Evolutionary conservation across 1,284 basidiomycete species (phyloP).

Genomic region (Pterulicium gracile): DNA sequence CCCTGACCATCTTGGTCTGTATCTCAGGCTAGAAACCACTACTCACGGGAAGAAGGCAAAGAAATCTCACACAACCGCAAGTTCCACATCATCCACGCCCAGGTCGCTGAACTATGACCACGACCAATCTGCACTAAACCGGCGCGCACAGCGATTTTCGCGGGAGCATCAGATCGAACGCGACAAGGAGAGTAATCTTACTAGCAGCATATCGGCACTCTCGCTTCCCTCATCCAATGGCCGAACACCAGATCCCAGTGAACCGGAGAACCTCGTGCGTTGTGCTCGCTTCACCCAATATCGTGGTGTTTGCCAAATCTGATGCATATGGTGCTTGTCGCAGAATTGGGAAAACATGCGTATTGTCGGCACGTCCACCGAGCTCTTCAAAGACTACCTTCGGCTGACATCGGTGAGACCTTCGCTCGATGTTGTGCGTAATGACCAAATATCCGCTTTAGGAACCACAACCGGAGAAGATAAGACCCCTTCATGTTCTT

Average conservation of each 20-base stretch:
- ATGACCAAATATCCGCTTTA: conserved; percentile 20
- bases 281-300: too few relatives aligned
- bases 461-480: conserved; percentile 93
- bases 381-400: conserved; percentile 93
- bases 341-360: conserved; percentile 90
- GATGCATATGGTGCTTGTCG: too few relatives aligned
- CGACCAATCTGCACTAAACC: not conserved
- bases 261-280: too few relatives aligned
- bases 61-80: not conserved
- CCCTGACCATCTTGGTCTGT: not conserved
- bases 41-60: not conserved
- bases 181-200: conserved; percentile 15
- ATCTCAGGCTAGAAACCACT: not conserved
- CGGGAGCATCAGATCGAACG: not conserved
- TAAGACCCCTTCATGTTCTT: conserved; percentile 82
- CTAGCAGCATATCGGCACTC: too few relatives aligned
- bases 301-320: too few relatives aligned
- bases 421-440: conserved; percentile 5
- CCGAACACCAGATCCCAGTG: too few relatives aligned
- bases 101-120: not conserved
- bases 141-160: not conserved
- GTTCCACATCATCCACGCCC: not conserved
- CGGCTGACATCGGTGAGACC: conserved; percentile 80
- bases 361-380: conserved; percentile 84
- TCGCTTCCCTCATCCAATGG: too few relatives aligned